Evolutionary conservation across 176 grass and related monocot species (phyloP).

Genomic region (Eremochloa ophiuroides): DNA sequence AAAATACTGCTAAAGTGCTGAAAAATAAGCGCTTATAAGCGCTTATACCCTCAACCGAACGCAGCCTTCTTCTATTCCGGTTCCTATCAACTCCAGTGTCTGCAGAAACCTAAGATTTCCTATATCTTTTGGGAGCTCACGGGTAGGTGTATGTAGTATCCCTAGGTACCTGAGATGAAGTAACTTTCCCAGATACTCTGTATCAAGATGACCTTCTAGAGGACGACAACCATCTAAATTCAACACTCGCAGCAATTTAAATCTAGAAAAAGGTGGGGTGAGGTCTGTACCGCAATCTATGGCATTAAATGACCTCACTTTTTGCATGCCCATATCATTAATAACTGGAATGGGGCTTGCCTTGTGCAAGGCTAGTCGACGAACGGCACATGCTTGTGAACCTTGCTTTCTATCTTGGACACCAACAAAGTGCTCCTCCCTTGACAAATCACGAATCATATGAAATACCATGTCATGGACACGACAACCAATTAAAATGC

Average conservation of each 20-base stretch:
- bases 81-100: neutral
- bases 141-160: neutral
- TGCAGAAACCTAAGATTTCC: neutral
- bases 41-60: no score
- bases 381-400: neutral
- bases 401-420: neutral
- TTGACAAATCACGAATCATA: neutral
- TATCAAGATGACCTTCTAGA: neutral
- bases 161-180: neutral
- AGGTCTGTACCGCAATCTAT: neutral
- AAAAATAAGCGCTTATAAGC: no score
- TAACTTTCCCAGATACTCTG: neutral
- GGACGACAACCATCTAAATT: neutral
- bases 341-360: neutral
- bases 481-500: neutral
- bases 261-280: neutral
- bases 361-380: neutral
- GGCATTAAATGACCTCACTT: neutral
- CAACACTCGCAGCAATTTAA: neutral
- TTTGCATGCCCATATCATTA: neutral
- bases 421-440: neutral
- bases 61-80: neutral
- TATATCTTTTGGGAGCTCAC: neutral
- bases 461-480: neutral
- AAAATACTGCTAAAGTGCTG: no score